Percentiles rank a stretch among this genome's conserved stretches.
Evolutionary conservation across 2,329 filamentous ascomycete species (phyloP).

Genomic region (Cladosporium cucumerinum): DNA sequence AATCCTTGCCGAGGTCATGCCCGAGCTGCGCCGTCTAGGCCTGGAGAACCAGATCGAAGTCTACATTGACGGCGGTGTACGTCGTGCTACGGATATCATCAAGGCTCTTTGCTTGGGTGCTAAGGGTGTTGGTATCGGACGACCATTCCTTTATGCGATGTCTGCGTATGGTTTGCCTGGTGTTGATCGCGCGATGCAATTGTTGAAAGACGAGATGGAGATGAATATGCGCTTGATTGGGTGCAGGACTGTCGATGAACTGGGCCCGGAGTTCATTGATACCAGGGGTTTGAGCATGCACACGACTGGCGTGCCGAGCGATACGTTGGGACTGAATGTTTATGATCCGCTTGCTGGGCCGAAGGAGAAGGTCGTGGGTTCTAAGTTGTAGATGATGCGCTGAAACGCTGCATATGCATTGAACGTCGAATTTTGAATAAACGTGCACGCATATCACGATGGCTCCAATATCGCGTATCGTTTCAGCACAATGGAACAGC

Average conservation of each 20-base stretch:
- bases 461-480: too few relatives aligned
- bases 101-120: constrained; percentile 93
- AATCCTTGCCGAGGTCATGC: constrained; percentile 89
- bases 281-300: constrained; percentile 65
- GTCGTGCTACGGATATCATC: constrained; percentile 87
- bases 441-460: too few relatives aligned
- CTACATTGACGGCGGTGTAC: constrained; percentile 85
- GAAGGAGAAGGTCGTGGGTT: constrained; percentile 17
- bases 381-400: neutral
- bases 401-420: neutral
- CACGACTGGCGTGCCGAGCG: constrained; percentile 56
- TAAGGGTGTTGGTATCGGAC: constrained; percentile 85
- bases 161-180: constrained; percentile 81
- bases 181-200: constrained; percentile 85
- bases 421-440: too few relatives aligned
- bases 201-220: constrained; percentile 78
- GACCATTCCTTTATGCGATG: constrained; percentile 97
- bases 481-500: too few relatives aligned
- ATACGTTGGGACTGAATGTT: constrained; percentile 56
- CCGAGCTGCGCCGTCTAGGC: constrained; percentile 70
- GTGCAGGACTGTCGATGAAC: constrained; percentile 66
- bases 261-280: constrained; percentile 80
- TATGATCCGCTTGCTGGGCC: constrained; percentile 53
- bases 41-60: constrained; percentile 72
- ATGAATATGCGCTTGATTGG: constrained; percentile 98